Evolutionary conservation across 768 basidiomycete genomes (phyloP), one percentile per base, ranked within the genome.

Genomic region (Tulasnella sp.): DNA sequence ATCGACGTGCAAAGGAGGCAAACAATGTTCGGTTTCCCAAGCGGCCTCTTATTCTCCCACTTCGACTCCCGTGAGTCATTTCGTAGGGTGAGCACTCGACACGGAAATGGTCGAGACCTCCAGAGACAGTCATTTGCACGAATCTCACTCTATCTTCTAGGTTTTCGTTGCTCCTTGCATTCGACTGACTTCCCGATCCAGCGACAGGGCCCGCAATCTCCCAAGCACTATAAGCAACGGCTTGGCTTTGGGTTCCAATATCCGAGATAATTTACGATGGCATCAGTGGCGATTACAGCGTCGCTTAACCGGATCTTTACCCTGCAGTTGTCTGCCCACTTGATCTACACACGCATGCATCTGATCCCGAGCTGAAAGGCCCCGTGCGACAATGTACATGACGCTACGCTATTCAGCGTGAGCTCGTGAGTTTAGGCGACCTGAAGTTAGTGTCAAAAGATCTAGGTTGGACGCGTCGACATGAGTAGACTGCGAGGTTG

Each of bases 401-500:
- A 37, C 16, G 34, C 34, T n/a, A 60, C n/a, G 4, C n/a, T 20
- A 28, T 69, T 18, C 64, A 37, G 64, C 28, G 31, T 69, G 64
- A 69, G 31, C 64, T 37, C 34, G 64, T 14, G 34, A 34, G 14
- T 28, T 69, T 16, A 37, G 14, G 24, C 24, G 54, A 22, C 9
- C 34, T 14, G 16, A 34, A 69, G 31, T 20, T 69, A 31, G 64
- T 16, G 28, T 69, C 16, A 18, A 34, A 28, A 69, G 6, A 14
- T 37, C 34, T 28, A 37, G 64, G 34, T 34, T 34, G 34, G 64
- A 28, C 16, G 46, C 46, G 46, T 46, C 46, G 18, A 46, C 64
- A 69, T 69, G 64, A 69, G 64, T 69, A 28, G 64, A 69, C 31
- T 69, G 64, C 64, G 64, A 69, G 64, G 64, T 34, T 31, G 34